Evolutionary conservation across 2,329 filamentous ascomycete genomes (phyloP).

Genomic region (Colletotrichum simmondsii): DNA sequence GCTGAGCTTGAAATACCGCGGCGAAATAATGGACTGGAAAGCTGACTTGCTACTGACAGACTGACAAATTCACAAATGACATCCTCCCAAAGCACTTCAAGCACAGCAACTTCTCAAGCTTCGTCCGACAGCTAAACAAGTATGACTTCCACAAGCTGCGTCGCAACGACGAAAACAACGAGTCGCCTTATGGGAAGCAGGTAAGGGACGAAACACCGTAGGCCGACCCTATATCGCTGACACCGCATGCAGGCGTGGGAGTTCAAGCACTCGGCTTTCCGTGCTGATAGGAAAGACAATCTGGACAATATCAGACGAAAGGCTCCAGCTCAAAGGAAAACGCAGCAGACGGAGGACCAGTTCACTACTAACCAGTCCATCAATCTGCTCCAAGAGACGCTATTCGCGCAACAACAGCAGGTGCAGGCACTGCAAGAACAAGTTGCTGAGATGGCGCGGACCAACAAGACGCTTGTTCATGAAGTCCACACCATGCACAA

Average conservation of each 20-base stretch:
- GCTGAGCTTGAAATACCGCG: slow-evolving; percentile 36
- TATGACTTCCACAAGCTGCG: slow-evolving; percentile 99
- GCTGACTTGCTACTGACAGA: slow-evolving; percentile 62
- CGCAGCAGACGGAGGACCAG: slow-evolving; percentile 73
- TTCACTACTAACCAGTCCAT: slow-evolving; percentile 88
- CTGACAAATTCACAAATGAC: slow-evolving; percentile 97
- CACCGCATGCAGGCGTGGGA: slow-evolving; percentile 78
- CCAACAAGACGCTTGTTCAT: slow-evolving; percentile 70
- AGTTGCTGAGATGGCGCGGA: slow-evolving; percentile 79
- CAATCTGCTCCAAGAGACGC: slow-evolving; percentile 86
- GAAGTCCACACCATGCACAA: slow-evolving; percentile 71
- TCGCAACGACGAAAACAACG: slow-evolving; percentile 86
- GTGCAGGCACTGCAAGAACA: slow-evolving; percentile 88
- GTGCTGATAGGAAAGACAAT: slow-evolving; percentile 94
- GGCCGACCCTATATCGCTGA: slow-evolving; percentile 6
- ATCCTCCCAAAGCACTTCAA: slow-evolving; percentile 99
- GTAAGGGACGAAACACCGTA: slow-evolving; percentile 56
- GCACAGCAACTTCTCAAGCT: slow-evolving; percentile 98
- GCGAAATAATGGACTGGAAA: background rate
- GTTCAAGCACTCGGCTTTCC: slow-evolving; percentile 97
- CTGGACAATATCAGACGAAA: slow-evolving; percentile 97
- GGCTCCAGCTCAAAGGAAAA: slow-evolving; percentile 89
- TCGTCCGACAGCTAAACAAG: slow-evolving; percentile 95
- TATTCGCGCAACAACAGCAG: slow-evolving; percentile 92
- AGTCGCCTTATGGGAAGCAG: slow-evolving; percentile 83